These are phyloP conservation scores for Diaporthe citrichinensis DNA, from an alignment of 2,329 filamentous ascomycete genomes.

Conservation along the genomic window DNA sequence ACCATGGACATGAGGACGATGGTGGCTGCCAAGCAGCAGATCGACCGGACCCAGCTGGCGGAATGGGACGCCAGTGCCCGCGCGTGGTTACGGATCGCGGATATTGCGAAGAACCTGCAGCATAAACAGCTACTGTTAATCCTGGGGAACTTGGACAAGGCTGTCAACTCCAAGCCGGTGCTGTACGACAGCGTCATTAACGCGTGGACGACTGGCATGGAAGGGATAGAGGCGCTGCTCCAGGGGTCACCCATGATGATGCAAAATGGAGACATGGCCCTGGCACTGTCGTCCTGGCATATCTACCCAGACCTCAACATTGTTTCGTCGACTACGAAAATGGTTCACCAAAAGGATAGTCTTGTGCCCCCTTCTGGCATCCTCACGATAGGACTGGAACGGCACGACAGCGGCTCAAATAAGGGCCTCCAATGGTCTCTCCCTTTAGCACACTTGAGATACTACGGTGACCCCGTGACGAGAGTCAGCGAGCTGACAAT, in stretches of 20 bases:
- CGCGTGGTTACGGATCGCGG: constrained; percentile 50
- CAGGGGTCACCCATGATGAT: constrained; percentile 31
- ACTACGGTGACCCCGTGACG: background rate
- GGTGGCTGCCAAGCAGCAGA: background rate
- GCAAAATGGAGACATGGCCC: constrained; percentile 4
- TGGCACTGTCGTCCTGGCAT: constrained; percentile 37
- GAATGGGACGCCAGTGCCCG: constrained; percentile 52
- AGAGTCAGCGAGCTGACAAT: background rate
- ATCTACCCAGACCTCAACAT: constrained; percentile 35
- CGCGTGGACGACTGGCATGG: constrained; percentile 33
- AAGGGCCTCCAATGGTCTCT: background rate
- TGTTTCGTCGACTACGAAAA: background rate
- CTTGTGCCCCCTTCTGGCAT: background rate
- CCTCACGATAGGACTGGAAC: background rate
- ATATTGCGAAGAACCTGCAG: constrained; percentile 44
- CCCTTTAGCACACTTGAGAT: background rate
- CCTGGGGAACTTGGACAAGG: constrained; percentile 42
- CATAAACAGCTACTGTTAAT: constrained; percentile 47
- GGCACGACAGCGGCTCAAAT: background rate
- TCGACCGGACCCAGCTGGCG: constrained; percentile 44
- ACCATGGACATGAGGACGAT: constrained; percentile 13
- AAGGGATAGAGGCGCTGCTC: constrained; percentile 22
- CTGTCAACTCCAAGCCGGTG: background rate
- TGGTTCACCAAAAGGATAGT: background rate
- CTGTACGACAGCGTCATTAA: constrained; percentile 32